phyloP scores from a whole-genome alignment of 768 basidiomycete genomes.

The Psilocybe tampanensis region DNA sequence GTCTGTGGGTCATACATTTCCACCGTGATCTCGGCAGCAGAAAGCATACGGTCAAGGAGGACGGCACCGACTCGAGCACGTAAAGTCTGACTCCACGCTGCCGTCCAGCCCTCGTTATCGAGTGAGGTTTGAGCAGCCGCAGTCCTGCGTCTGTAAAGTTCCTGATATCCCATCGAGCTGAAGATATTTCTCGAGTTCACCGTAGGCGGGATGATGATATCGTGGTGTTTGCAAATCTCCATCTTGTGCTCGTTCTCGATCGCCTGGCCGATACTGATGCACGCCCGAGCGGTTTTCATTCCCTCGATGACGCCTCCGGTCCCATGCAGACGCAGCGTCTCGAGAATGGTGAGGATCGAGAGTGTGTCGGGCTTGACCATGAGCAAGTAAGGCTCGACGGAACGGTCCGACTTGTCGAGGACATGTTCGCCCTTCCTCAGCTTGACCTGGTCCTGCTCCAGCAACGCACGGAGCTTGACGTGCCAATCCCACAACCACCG shows the following conservation, averaged over 20 bases:
- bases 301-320: slow-evolving; percentile 78
- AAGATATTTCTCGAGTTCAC: slow-evolving; percentile 45
- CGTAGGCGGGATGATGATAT: slow-evolving; percentile 53
- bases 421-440: slow-evolving; percentile 37
- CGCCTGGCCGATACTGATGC: slow-evolving; percentile 78
- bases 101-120: slow-evolving; percentile 73
- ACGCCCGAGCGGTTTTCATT: slow-evolving; percentile 86
- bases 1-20: slow-evolving; percentile 59
- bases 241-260: slow-evolving; percentile 93
- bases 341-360: slow-evolving; percentile 87
- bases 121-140: slow-evolving; percentile 65
- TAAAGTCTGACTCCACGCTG: slow-evolving; percentile 79
- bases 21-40: slow-evolving; percentile 75
- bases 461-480: slow-evolving; percentile 48
- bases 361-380: slow-evolving; percentile 82
- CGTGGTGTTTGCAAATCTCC: slow-evolving; percentile 68
- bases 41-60: slow-evolving; percentile 82
- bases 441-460: slow-evolving; percentile 52
- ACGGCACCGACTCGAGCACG: slow-evolving; percentile 82
- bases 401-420: background rate
- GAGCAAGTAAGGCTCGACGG: slow-evolving; percentile 52
- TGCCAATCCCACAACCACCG: slow-evolving; percentile 92
- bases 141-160: slow-evolving; percentile 65
- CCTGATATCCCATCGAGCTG: slow-evolving; percentile 58
- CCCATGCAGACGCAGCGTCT: slow-evolving; percentile 81